A percentile compares a stretch with the other conserved stretches of the same genome.
Conservation (phyloP, 306 rosid genomes). For the Acacia acuminata region DNA sequence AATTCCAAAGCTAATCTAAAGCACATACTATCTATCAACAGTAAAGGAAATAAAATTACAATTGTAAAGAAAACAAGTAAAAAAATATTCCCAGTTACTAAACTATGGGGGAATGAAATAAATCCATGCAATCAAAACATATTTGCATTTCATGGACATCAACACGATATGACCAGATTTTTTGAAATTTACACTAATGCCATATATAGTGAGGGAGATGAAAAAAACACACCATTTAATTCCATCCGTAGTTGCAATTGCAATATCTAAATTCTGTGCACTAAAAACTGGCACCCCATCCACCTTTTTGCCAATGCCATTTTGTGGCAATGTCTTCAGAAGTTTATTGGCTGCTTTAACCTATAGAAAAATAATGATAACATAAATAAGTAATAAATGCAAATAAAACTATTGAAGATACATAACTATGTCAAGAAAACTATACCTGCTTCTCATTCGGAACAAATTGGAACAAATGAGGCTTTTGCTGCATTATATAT, state of each 20-base stretch:
- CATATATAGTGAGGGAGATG: conserved; percentile 28
- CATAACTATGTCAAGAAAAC: conserved; percentile 21
- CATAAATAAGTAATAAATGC: conserved; percentile 9
- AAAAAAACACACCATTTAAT: conserved; percentile 70
- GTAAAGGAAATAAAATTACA: conserved; percentile 7
- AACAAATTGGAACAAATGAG: conserved; percentile 89
- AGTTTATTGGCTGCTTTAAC: conserved; percentile 93
- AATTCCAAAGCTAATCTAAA: conserved; percentile 16
- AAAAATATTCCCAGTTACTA: conserved; percentile 6
- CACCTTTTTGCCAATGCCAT: conserved; percentile 62
- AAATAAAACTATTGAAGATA: conserved; percentile 22
- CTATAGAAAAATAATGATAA: conserved; percentile 42
- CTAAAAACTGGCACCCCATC: conserved; percentile 98
- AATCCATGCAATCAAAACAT: conserved; percentile 23
- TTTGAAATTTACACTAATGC: conserved; percentile 10
- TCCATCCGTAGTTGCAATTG: conserved; percentile 88
- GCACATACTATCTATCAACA: conserved; percentile 3
- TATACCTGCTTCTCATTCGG: conserved; percentile 97
- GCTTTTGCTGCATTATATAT: conserved; percentile 78
- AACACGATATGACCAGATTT: conserved; percentile 14
- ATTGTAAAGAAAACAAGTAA: conserved; percentile 25
- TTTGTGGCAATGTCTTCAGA: conserved; percentile 59
- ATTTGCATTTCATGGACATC: conserved; percentile 21
- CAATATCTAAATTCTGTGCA: conserved; percentile 93
- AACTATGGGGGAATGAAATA: neutral